A percentile compares a stretch with the other conserved stretches of the same genome.
Conservation (phyloP, 805 yeast genomes). For the Barnettozyma botsteinii region DNA sequence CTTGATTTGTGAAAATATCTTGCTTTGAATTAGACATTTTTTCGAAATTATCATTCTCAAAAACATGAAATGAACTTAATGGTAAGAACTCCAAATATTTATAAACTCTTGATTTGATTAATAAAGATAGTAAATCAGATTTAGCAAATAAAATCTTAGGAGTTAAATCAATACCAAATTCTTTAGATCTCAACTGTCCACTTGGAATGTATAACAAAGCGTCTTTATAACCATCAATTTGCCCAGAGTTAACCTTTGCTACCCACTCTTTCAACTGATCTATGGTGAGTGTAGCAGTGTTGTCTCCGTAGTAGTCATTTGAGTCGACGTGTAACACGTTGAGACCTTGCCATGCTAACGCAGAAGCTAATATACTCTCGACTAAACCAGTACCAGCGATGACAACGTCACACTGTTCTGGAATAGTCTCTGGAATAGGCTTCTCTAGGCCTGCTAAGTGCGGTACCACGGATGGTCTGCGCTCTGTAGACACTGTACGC, state of each 20-base stretch:
- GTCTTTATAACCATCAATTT: constrained; percentile 43
- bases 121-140: constrained; percentile 75
- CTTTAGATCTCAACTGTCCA: constrained; percentile 42
- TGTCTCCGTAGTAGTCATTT: constrained; percentile 84
- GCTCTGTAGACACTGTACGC: constrained; percentile 45
- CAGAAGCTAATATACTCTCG: constrained; percentile 86
- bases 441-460: constrained; percentile 73
- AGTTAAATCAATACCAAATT: constrained; percentile 81
- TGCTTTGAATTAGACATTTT: constrained; percentile 83
- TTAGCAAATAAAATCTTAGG: constrained; percentile 87
- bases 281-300: constrained; percentile 76
- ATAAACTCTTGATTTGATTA: constrained; percentile 81
- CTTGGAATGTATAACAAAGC: constrained; percentile 80
- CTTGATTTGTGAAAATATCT: constrained; percentile 88
- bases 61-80: constrained; percentile 85
- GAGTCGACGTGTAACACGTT: constrained; percentile 84
- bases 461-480: constrained; percentile 44
- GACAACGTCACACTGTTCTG: constrained; percentile 80
- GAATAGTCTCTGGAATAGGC: constrained; percentile 53
- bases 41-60: constrained; percentile 84
- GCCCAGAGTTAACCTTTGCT: constrained; percentile 48
- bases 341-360: constrained; percentile 98
- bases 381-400: constrained; percentile 90
- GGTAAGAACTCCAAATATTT: constrained; percentile 91
- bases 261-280: constrained; percentile 88